A percentile compares a stretch with the other conserved stretches of the same genome.
Evolutionary conservation across 148 eudicot genomes (phyloP).

Genomic region (Silene conica): DNA sequence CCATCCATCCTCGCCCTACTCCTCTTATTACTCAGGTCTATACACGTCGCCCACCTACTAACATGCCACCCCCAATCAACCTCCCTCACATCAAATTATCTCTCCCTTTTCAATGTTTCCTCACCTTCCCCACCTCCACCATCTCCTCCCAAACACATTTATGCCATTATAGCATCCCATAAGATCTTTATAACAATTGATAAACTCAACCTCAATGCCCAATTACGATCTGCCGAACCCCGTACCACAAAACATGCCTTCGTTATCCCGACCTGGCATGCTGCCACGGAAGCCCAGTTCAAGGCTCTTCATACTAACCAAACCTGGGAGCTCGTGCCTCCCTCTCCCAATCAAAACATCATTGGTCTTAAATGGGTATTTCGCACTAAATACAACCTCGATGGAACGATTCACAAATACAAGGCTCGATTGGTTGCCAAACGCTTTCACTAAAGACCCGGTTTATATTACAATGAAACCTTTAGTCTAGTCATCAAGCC

Average conservation of each 20-base stretch:
- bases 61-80: no score
- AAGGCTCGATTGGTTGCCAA: neutral
- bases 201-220: neutral
- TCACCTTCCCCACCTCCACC: neutral
- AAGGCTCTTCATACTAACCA: neutral
- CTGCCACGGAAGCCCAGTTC: neutral
- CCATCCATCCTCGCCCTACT: no score
- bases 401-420: no score
- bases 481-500: no score
- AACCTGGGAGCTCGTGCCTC: neutral
- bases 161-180: no score
- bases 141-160: no score
- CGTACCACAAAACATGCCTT: neutral
- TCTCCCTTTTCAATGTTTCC: no score
- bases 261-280: neutral
- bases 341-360: neutral
- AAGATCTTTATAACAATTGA: no score
- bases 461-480: neutral
- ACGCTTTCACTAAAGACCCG: neutral
- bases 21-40: no score
- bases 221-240: neutral
- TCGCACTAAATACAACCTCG: no score
- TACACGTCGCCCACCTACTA: no score
- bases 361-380: constrained; percentile 4
- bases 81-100: no score